These are phyloP conservation scores for Diutina siamensis DNA, from an alignment of 1,139 yeast species.

Conservation along the genomic window DNA sequence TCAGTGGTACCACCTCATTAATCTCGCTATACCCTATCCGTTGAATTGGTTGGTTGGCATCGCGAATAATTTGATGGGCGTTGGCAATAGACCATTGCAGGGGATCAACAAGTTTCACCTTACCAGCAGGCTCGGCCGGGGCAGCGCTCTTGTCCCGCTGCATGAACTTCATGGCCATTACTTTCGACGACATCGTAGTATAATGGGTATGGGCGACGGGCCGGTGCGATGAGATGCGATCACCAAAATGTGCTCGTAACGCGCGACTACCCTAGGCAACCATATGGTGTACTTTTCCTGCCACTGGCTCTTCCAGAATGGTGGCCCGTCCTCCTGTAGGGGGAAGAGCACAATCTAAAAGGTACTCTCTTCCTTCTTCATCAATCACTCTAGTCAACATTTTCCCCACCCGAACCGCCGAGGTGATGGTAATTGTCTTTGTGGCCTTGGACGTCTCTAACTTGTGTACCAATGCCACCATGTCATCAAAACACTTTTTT, in stretches of 20 bases:
- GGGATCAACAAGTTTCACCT: constrained; percentile 3
- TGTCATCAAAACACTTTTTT: too few relatives aligned
- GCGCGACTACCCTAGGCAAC: too few relatives aligned
- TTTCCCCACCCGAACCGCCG: too few relatives aligned
- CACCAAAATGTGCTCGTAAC: background rate
- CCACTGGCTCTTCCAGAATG: background rate
- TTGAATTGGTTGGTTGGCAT: background rate
- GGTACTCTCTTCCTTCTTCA: too few relatives aligned
- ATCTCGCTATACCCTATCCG: constrained; percentile 2
- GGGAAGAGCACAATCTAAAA: too few relatives aligned
- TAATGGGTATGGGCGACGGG: background rate
- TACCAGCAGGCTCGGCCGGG: background rate
- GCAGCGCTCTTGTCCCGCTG: background rate
- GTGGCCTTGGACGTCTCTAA: too few relatives aligned
- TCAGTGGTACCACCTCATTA: background rate
- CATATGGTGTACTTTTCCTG: background rate
- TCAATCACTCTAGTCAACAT: too few relatives aligned
- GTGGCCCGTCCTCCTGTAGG: too few relatives aligned
- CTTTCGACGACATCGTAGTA: background rate
- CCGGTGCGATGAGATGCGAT: background rate
- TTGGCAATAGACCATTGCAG: background rate
- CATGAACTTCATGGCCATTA: constrained; percentile 6
- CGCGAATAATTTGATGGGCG: background rate
- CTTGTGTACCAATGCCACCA: too few relatives aligned
- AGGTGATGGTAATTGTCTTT: too few relatives aligned